phyloP scores from a whole-genome alignment of 306 rosid species.

The Pueraria montana region DNA sequence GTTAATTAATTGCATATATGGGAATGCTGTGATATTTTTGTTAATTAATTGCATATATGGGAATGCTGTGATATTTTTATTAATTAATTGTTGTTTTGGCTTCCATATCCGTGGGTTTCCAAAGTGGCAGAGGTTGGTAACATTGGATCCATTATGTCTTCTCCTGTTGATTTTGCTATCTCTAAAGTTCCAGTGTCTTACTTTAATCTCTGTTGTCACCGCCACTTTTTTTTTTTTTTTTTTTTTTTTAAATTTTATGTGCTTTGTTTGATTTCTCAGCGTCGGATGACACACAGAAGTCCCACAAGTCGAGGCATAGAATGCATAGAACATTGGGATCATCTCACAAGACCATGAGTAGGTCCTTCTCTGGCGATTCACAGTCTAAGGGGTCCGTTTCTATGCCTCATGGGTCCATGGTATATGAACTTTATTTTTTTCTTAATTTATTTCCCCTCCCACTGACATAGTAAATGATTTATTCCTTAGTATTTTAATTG shows the following conservation, averaged over 20 bases:
- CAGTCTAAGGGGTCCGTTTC: constrained; percentile 89
- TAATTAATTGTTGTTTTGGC: constrained; percentile 51
- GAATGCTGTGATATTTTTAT: no score
- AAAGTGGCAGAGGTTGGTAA: constrained; percentile 66
- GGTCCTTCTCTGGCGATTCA: constrained; percentile 92
- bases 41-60: no score
- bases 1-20: constrained; percentile 26
- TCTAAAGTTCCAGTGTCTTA: constrained; percentile 55
- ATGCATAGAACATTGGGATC: constrained; percentile 87
- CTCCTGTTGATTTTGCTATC: constrained; percentile 64
- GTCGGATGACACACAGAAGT: constrained; percentile 91
- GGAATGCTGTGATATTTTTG: constrained; percentile 32
- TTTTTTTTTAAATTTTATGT: no score
- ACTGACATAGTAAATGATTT: constrained; percentile 23
- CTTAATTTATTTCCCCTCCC: constrained; percentile 30
- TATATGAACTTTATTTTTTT: constrained; percentile 51
- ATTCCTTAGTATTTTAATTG: constrained; percentile 40
- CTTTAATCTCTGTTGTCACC: constrained; percentile 63
- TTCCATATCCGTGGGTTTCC: constrained; percentile 55
- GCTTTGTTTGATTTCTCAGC: constrained; percentile 63
- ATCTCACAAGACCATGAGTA: constrained; percentile 86
- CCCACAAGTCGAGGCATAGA: constrained; percentile 92
- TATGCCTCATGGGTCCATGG: constrained; percentile 84
- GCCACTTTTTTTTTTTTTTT: no score
- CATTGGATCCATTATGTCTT: constrained; percentile 85